Evolutionary conservation across 352 stramenopile species (phyloP).

Genomic region (Pythium plurisporium): DNA sequence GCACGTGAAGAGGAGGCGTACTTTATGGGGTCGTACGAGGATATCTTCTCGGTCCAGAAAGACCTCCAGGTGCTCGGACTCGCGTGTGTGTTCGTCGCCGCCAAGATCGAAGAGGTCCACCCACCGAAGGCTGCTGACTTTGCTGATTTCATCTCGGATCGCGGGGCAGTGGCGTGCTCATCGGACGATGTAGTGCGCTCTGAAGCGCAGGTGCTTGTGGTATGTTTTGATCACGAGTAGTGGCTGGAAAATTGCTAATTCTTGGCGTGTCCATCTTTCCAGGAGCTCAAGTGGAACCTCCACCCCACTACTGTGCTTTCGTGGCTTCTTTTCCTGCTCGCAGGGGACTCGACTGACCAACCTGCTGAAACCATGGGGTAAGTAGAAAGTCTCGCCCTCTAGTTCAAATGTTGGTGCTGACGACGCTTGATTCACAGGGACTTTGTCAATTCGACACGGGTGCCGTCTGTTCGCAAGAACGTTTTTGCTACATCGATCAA

Average conservation of each 20-base stretch:
- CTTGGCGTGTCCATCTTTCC: slow-evolving; percentile 1
- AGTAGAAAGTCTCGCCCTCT: not conserved
- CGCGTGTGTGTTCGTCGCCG: slow-evolving; percentile 75
- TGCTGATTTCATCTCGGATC: slow-evolving; percentile 51
- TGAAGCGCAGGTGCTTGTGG: slow-evolving; percentile 58
- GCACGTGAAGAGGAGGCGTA: slow-evolving; percentile 33
- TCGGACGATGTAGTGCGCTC: slow-evolving; percentile 52
- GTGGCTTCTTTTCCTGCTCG: slow-evolving; percentile 76
- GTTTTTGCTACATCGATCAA: slow-evolving; percentile 65
- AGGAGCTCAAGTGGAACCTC: slow-evolving; percentile 83
- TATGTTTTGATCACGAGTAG: slow-evolving; percentile 20
- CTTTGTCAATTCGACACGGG: slow-evolving; percentile 59
- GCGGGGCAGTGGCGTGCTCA: slow-evolving; percentile 36
- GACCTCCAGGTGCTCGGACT: slow-evolving; percentile 59
- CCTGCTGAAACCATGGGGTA: slow-evolving; percentile 67
- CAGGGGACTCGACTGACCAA: slow-evolving; percentile 59
- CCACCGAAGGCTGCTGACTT: slow-evolving; percentile 69
- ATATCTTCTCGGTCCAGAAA: slow-evolving; percentile 48
- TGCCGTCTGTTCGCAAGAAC: slow-evolving; percentile 64
- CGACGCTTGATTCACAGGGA: slow-evolving; percentile 25
- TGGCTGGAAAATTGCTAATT: not conserved
- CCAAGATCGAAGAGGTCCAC: slow-evolving; percentile 82
- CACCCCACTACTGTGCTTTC: slow-evolving; percentile 70
- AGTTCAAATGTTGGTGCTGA: slow-evolving; percentile 4
- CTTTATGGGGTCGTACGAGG: slow-evolving; percentile 34